Base-by-base conservation (phyloP, 176 grass and related monocot genomes). In the Aegilops longissima region DNA sequence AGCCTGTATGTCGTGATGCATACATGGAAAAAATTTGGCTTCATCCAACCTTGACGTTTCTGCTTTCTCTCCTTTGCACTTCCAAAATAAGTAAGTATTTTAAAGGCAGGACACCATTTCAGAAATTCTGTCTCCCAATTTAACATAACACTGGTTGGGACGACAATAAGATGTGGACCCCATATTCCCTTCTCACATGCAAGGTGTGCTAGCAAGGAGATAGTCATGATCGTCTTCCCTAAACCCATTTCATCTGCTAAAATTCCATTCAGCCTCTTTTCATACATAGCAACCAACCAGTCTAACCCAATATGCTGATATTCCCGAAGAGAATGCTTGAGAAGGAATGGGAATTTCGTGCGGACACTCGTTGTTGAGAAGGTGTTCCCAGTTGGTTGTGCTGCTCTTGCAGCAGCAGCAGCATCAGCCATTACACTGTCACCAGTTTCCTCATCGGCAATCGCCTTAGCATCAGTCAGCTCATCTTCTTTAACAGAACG, bases 61-160 rank as follows among this genome's bases (percentile, higher is more conserved):
- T 94, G 92, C 80, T 96, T 99, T 89, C 97, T 90, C 83, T 99
- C 97, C 83, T 99, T 99, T 90, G 97, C 97, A 91, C 85, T 96
- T 71, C 97, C 97, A 73, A 94, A 99, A 89, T 99, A 99, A 73
- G 97, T 99, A 39, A 99, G 81, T 82, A 99, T 99, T 85, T 96
- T 99, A 80, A 99, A 99, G 76, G 97, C 97, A 78, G 97, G 97
- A 65, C 94, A 94, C 97, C 97, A 99, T 76, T 99, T 99, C 58
- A 99, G 85, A 85, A 99, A 99, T 93, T 99, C 97, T 79, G 97
- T 99, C 63, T 99, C 97, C 97, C 97, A 99, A 82, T 99, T 99
- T 38, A 99, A 89, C 97, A 99, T 96, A 77, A 99, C 97, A 85
- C 97, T 99, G 38, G 97, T 99, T 73, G 97, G 97, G 7, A 99